These are phyloP conservation scores for Tolypocladium sp. DNA, from an alignment of 2,329 filamentous ascomycete species.

Conservation along the genomic window DNA sequence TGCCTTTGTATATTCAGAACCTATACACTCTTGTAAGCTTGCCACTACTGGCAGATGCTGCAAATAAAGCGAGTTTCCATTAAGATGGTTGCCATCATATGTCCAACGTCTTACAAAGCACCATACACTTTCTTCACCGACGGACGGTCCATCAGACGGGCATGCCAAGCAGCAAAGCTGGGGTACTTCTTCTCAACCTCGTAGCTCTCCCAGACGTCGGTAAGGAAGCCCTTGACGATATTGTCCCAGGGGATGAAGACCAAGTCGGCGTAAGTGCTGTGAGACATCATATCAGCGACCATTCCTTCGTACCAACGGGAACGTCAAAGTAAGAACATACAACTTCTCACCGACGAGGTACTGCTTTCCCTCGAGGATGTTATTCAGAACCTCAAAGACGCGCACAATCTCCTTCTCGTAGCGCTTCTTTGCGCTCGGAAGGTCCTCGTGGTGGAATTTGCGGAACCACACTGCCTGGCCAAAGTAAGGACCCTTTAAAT, in stretches of 20 bases:
- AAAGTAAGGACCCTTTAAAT: slow-evolving; percentile 23
- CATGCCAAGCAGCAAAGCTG: slow-evolving; percentile 24
- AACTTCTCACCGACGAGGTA: slow-evolving; percentile 25
- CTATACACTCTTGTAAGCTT: background rate
- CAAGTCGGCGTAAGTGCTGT: slow-evolving; percentile 24
- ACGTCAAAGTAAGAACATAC: slow-evolving; percentile 10
- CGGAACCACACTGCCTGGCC: slow-evolving; percentile 23
- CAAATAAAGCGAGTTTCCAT: background rate
- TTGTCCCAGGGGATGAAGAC: slow-evolving; percentile 21
- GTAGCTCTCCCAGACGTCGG: slow-evolving; percentile 10
- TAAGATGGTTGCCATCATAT: background rate
- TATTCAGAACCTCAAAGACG: slow-evolving; percentile 20
- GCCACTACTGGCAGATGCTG: background rate
- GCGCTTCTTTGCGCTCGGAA: slow-evolving; percentile 18
- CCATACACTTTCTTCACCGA: slow-evolving; percentile 16
- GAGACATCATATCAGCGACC: background rate
- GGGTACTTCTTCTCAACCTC: slow-evolving; percentile 22
- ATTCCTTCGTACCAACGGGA: background rate
- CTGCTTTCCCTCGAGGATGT: slow-evolving; percentile 21
- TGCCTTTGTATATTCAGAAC: no score
- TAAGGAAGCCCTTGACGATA: slow-evolving; percentile 6
- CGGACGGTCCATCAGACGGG: slow-evolving; percentile 20
- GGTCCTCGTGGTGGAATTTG: slow-evolving; percentile 15
- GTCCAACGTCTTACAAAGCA: background rate
- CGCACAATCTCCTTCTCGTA: slow-evolving; percentile 20